phyloP scores from a whole-genome alignment of 257 asterid genomes.

The Solanum medicagineum region DNA sequence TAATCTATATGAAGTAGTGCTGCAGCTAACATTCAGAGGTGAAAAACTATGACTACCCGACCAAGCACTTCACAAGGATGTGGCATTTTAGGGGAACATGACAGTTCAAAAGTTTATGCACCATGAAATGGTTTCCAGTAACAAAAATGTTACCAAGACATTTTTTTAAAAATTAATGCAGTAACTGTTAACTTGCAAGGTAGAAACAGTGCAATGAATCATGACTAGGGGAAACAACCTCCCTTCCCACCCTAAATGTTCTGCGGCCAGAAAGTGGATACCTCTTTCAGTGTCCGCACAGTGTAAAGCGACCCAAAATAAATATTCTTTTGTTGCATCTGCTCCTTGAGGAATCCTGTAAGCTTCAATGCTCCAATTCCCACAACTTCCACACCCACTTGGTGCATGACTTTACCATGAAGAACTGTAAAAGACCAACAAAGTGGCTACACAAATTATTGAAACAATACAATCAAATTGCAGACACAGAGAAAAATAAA shows the following conservation, averaged over 20 bases:
- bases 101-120: not conserved
- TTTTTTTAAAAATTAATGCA: not conserved
- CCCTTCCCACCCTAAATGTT: not conserved
- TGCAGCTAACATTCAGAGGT: not conserved
- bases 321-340: conserved; percentile 71
- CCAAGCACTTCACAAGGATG: not conserved
- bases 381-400: conserved; percentile 72
- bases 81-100: not conserved
- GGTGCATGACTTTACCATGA: conserved; percentile 76
- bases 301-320: conserved; percentile 75
- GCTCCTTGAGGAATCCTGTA: conserved; percentile 80
- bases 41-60: not conserved
- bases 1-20: not conserved
- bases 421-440: conserved; percentile 34
- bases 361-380: conserved; percentile 94
- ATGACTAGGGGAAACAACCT: not conserved
- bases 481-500: not conserved
- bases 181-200: not conserved
- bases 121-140: not conserved
- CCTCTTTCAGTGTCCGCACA: conserved; percentile 91
- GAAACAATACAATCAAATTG: not conserved
- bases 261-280: conserved; percentile 1
- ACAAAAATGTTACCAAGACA: not conserved
- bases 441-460: not conserved
- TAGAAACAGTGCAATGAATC: not conserved